phyloP scores from a whole-genome alignment of 169 alveolate genomes.

The Toxoplasma gondii region DNA sequence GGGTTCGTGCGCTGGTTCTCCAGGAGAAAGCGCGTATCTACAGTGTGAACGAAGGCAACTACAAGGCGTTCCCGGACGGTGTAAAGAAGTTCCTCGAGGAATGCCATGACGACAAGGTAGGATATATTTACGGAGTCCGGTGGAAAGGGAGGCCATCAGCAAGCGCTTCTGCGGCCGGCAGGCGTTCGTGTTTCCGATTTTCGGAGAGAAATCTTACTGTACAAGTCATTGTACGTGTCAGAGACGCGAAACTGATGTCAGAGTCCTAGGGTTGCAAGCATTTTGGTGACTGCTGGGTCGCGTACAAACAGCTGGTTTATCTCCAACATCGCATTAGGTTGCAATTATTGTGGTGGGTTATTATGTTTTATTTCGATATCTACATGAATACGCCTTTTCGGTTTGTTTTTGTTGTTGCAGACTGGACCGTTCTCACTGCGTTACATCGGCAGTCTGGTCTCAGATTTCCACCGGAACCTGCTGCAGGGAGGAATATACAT shows the following conservation, averaged over 20 bases:
- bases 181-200: too few species aligned
- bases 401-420: not conserved
- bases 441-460: conserved; percentile 80
- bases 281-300: too few species aligned
- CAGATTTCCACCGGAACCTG: conserved; percentile 80
- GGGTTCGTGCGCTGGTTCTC: not conserved
- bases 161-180: not conserved
- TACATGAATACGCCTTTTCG: too few species aligned
- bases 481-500: conserved; percentile 81
- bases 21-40: conserved; percentile 67
- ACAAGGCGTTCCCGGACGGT: conserved; percentile 71
- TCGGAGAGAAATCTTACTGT: too few species aligned
- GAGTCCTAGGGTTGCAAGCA: too few species aligned
- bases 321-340: too few species aligned
- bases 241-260: too few species aligned
- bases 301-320: too few species aligned
- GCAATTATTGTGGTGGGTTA: too few species aligned
- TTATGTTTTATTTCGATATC: too few species aligned
- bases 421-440: conserved; percentile 68
- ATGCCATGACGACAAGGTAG: conserved; percentile 58
- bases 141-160: not conserved
- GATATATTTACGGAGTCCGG: not conserved
- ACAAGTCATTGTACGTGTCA: too few species aligned
- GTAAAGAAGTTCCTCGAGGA: conserved; percentile 63
- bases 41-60: conserved; percentile 81